These are phyloP conservation scores for Omphalotus olearius DNA, from an alignment of 1,284 basidiomycete genomes.

Conservation along the genomic window DNA sequence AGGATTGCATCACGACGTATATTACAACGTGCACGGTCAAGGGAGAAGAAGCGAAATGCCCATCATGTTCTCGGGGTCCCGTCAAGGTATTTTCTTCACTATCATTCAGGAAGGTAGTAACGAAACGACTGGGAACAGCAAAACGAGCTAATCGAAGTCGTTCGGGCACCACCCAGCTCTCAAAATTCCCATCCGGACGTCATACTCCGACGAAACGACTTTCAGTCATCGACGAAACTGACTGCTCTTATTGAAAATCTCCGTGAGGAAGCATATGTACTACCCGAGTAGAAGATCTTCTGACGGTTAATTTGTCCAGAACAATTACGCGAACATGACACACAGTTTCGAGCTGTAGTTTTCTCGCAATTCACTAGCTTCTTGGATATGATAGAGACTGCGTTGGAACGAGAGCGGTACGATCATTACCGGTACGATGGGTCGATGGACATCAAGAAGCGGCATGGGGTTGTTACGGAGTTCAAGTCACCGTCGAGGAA, in stretches of 20 bases:
- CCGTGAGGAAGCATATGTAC: slow-evolving; percentile 34
- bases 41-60: slow-evolving; percentile 66
- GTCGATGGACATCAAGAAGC: slow-evolving; percentile 84
- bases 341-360: slow-evolving; percentile 79
- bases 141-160: slow-evolving; percentile 61
- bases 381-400: slow-evolving; percentile 77
- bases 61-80: slow-evolving; percentile 65
- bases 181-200: slow-evolving; percentile 42
- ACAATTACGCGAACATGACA: slow-evolving; percentile 64
- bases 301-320: slow-evolving; percentile 31
- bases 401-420: slow-evolving; percentile 71
- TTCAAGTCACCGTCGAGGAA: slow-evolving; percentile 67
- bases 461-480: slow-evolving; percentile 69
- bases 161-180: slow-evolving; percentile 38
- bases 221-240: slow-evolving; percentile 85
- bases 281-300: too few species aligned
- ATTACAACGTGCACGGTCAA: slow-evolving; percentile 62
- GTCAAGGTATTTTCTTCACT: slow-evolving; percentile 41
- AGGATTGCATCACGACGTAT: slow-evolving; percentile 75
- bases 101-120: not conserved
- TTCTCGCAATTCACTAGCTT: slow-evolving; percentile 88
- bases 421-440: slow-evolving; percentile 89
- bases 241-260: slow-evolving; percentile 70
- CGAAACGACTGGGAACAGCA: slow-evolving; percentile 34
- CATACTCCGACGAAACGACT: slow-evolving; percentile 73